These are phyloP conservation scores for Colletotrichum tanaceti DNA, from an alignment of 2,329 filamentous ascomycete genomes.

Conservation along the genomic window DNA sequence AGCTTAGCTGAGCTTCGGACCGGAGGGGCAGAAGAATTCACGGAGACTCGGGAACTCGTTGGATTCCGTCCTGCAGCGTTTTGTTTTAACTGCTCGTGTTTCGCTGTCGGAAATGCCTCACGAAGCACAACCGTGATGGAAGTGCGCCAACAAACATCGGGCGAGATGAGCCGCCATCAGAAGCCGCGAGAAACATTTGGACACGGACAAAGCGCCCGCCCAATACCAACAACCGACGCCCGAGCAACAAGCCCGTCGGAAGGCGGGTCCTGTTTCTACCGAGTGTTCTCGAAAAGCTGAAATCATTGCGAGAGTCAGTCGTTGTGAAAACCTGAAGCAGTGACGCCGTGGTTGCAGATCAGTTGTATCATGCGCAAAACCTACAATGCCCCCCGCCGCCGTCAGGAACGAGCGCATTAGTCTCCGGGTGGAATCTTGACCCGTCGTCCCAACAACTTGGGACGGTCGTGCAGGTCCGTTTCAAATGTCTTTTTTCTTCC, in stretches of 20 bases:
- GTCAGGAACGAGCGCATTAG: conserved; percentile 19
- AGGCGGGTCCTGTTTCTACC: conserved; percentile 18
- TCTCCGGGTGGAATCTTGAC: conserved; percentile 13
- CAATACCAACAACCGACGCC: background rate
- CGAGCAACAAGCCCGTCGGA: background rate
- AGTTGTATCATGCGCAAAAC: conserved; percentile 37
- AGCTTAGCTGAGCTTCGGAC: background rate
- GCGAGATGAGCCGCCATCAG: background rate
- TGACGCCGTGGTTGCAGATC: conserved; percentile 39
- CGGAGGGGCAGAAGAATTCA: conserved; percentile 5
- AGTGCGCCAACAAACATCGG: conserved; percentile 19
- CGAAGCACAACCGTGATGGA: conserved; percentile 26
- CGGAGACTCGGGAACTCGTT: conserved; percentile 21
- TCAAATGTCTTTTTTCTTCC: conserved; percentile 1
- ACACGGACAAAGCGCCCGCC: conserved; percentile 10
- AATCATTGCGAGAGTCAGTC: conserved; percentile 16
- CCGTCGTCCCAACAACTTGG: conserved; percentile 35
- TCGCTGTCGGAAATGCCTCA: conserved; percentile 16
- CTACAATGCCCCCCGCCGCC: conserved; percentile 23
- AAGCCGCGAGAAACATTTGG: conserved; percentile 17
- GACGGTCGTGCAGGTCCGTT: conserved; percentile 34
- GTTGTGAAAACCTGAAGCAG: conserved; percentile 31
- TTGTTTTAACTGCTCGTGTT: conserved; percentile 24
- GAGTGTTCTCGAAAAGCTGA: conserved; percentile 26
- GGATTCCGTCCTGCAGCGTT: conserved; percentile 23